Evolutionary conservation across 1,139 yeast species (phyloP).

Genomic region (Zygoascus sp.): DNA sequence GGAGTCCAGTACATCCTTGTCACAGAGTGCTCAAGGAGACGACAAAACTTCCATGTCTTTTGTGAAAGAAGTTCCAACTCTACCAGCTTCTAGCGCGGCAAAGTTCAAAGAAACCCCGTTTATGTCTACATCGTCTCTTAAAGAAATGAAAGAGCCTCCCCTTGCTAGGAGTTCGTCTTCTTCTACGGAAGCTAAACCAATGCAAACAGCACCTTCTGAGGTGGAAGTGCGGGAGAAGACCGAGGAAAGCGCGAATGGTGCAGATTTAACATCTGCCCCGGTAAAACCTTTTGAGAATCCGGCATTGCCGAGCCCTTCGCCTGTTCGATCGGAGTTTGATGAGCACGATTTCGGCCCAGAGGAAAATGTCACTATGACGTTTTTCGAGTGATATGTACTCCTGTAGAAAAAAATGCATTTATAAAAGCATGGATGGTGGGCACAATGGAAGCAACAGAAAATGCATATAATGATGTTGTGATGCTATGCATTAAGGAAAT

Average conservation of each 20-base stretch:
- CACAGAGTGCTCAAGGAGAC: too few species aligned
- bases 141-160: too few species aligned
- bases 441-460: too few species aligned
- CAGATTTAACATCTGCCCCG: too few species aligned
- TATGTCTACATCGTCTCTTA: too few species aligned
- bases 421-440: neutral
- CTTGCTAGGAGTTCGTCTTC: neutral
- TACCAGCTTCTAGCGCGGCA: neutral
- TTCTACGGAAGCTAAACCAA: neutral
- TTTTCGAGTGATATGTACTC: conserved; percentile 14
- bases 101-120: neutral
- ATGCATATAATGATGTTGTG: too few species aligned
- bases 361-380: conserved; percentile 19
- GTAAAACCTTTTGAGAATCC: too few species aligned
- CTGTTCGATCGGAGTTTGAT: conserved; percentile 6
- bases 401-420: neutral
- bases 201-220: neutral
- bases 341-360: conserved; percentile 14
- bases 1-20: too few species aligned
- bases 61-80: neutral
- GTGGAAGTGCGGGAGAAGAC: too few species aligned
- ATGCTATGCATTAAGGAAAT: neutral
- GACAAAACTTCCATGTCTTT: too few species aligned
- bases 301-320: too few species aligned
- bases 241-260: too few species aligned